A percentile compares a stretch with the other conserved stretches of the same genome.
These are phyloP conservation scores for Penicillium sp. DNA, from an alignment of 2,329 filamentous ascomycete genomes.

Conservation along the genomic window DNA sequence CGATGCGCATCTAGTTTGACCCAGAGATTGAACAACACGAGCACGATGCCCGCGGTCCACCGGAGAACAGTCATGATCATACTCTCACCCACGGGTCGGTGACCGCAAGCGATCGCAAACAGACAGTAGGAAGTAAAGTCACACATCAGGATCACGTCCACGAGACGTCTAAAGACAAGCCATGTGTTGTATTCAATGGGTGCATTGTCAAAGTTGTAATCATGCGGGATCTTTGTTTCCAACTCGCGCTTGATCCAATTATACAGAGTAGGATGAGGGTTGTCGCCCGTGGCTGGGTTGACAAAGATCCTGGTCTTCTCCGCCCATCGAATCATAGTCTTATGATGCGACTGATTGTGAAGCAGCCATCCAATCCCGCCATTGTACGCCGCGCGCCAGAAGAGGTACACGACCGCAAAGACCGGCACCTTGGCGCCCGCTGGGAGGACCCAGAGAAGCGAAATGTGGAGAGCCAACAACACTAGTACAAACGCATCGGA, in stretches of 20 bases:
- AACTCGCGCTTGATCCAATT: constrained; percentile 81
- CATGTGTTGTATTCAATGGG: constrained; percentile 99
- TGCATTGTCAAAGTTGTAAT: constrained; percentile 90
- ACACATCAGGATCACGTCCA: constrained; percentile 97
- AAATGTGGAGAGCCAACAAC: constrained; percentile 72
- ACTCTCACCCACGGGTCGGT: constrained; percentile 70
- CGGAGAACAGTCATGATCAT: constrained; percentile 66
- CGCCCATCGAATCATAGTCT: constrained; percentile 82
- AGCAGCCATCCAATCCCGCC: constrained; percentile 88
- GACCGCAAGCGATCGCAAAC: constrained; percentile 85
- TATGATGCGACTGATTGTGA: constrained; percentile 84
- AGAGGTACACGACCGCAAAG: constrained; percentile 80
- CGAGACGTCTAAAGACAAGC: constrained; percentile 91
- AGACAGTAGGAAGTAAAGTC: constrained; percentile 97
- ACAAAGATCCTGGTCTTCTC: constrained; percentile 83
- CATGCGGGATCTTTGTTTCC: constrained; percentile 88
- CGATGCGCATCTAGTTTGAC: constrained; percentile 97
- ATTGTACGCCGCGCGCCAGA: constrained; percentile 93
- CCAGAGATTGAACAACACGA: constrained; percentile 95
- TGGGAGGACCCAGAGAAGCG: constrained; percentile 72
- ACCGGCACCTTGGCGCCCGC: constrained; percentile 66
- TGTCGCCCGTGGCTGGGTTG: constrained; percentile 72
- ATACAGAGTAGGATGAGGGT: constrained; percentile 80
- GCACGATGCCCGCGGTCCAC: constrained; percentile 72
- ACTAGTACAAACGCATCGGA: constrained; percentile 78